Evolutionary conservation across 257 asterid genomes (phyloP).

Genomic region (Solanum virginianum): DNA sequence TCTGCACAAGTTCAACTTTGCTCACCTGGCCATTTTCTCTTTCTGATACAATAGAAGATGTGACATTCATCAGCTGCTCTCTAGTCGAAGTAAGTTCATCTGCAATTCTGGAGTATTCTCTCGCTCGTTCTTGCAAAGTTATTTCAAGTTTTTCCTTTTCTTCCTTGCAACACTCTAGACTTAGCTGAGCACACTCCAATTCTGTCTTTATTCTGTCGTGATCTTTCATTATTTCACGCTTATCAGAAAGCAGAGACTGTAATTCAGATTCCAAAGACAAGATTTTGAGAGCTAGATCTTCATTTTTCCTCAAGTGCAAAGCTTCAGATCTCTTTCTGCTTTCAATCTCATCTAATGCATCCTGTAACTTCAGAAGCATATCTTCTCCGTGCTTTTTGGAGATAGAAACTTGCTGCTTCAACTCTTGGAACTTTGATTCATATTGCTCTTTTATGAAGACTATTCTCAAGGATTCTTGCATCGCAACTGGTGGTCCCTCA

Average conservation of each 20-base stretch:
- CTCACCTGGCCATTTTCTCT: constrained; percentile 12
- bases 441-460: constrained; percentile 91
- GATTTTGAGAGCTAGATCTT: constrained; percentile 59
- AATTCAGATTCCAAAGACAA: constrained; percentile 57
- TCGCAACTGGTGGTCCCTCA: constrained; percentile 38
- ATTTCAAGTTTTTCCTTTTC: constrained; percentile 67
- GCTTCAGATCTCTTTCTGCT: constrained; percentile 82
- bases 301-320: constrained; percentile 53
- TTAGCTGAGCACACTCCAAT: constrained; percentile 77
- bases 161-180: constrained; percentile 97
- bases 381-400: constrained; percentile 90
- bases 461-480: constrained; percentile 73
- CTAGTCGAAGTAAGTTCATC: constrained; percentile 43
- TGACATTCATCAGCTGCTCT: constrained; percentile 33
- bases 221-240: constrained; percentile 57
- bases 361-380: constrained; percentile 87
- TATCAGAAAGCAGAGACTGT: constrained; percentile 46
- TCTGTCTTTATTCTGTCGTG: constrained; percentile 69
- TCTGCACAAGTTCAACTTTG: constrained; percentile 1
- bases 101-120: constrained; percentile 35
- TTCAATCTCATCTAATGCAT: constrained; percentile 77
- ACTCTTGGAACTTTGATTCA: constrained; percentile 69
- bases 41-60: constrained; percentile 18
- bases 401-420: constrained; percentile 68
- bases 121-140: constrained; percentile 40